Percentiles rank a stretch among this genome's conserved stretches.
Conservation (phyloP, 495 filamentous ascomycete species). For the Penicillium odoratum region DNA sequence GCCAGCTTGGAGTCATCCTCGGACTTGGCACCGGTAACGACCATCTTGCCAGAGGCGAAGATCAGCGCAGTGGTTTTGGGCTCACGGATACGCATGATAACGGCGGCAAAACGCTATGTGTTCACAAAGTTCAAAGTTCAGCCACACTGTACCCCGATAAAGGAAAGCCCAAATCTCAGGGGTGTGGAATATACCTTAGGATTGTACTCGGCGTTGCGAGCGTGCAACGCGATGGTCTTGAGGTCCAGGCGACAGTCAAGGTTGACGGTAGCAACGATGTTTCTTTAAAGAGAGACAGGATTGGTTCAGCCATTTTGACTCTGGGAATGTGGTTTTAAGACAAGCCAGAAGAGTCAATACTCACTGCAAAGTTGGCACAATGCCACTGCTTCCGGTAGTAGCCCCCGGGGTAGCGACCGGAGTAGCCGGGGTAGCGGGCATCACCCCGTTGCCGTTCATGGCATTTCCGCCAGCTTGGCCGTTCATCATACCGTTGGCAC, state of each 20-base stretch:
- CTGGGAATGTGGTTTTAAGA: slow-evolving; percentile 29
- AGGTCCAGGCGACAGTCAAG: slow-evolving; percentile 96
- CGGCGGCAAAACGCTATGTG: slow-evolving; percentile 93
- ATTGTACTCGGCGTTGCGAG: slow-evolving; percentile 98
- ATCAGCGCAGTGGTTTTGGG: slow-evolving; percentile 98
- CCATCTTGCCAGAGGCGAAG: slow-evolving; percentile 99
- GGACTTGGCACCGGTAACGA: slow-evolving; percentile 97
- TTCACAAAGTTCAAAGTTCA: slow-evolving; percentile 38
- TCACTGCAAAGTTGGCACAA: slow-evolving; percentile 98
- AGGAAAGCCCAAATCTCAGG: slow-evolving; percentile 32
- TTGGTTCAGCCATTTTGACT: slow-evolving; percentile 38
- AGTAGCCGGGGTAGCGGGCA: slow-evolving; percentile 92
- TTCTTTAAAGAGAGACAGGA: slow-evolving; percentile 74
- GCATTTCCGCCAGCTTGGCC: slow-evolving; percentile 62
- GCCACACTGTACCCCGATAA: slow-evolving; percentile 48
- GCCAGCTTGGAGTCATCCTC: slow-evolving; percentile 98
- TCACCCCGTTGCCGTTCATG: slow-evolving; percentile 78
- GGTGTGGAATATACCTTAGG: slow-evolving; percentile 72
- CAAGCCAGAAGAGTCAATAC: slow-evolving; percentile 61
- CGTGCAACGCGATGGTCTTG: slow-evolving; percentile 98
- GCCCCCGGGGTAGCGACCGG: slow-evolving; percentile 90
- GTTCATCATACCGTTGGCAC: slow-evolving; percentile 52
- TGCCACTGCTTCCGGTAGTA: slow-evolving; percentile 76
- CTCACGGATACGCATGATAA: slow-evolving; percentile 99
- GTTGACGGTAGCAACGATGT: slow-evolving; percentile 99